Percentiles rank a stretch among this genome's conserved stretches.
phyloP scores from a whole-genome alignment of 495 filamentous ascomycete species.

The Margaritispora aquatica region DNA sequence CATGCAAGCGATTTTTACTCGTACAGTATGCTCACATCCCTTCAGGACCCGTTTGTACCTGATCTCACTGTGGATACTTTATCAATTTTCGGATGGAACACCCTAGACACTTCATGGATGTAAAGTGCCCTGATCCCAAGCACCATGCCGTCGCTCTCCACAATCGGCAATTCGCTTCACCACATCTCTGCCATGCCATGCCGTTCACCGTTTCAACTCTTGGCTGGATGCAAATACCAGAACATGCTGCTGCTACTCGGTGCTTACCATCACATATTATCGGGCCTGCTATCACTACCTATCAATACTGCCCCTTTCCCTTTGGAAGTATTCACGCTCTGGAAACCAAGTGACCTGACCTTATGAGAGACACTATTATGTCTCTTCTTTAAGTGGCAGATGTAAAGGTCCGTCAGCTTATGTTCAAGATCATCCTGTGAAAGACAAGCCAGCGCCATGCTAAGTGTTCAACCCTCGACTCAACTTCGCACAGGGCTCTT shows the following conservation, averaged over 20 bases:
- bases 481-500: neutral
- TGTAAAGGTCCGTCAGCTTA: no score
- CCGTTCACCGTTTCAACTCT: no score
- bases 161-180: neutral
- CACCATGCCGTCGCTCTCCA: neutral
- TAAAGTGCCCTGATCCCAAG: neutral
- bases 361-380: neutral
- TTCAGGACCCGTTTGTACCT: no score
- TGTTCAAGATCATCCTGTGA: no score
- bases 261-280: neutral
- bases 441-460: no score
- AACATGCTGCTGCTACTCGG: neutral
- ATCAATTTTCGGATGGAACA: neutral
- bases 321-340: no score
- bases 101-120: neutral
- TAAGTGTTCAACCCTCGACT: neutral
- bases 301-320: neutral
- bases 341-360: neutral
- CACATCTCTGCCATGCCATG: no score
- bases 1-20: no score
- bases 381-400: no score
- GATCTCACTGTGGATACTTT: no score
- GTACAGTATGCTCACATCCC: no score
- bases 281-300: neutral
- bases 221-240: neutral